A percentile compares a stretch with the other conserved stretches of the same genome.
Conservation (phyloP, 2,329 filamentous ascomycete species). For the Pseudopyrenochaeta lycopersici region DNA sequence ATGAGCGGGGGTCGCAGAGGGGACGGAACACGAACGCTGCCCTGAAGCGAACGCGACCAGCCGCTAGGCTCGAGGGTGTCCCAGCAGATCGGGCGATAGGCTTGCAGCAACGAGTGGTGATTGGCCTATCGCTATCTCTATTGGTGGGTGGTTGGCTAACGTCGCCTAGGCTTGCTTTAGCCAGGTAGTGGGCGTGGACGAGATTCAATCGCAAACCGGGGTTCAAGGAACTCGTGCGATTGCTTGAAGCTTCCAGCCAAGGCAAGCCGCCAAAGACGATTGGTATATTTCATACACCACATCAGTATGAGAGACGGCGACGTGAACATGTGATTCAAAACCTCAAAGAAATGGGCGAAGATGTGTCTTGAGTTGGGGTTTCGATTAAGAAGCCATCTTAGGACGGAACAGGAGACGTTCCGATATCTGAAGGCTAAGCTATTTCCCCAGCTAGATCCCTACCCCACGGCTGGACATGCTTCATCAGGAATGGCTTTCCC, state of each 20-base stretch:
- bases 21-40: constrained; percentile 1
- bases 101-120: constrained; percentile 17
- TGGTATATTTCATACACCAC: background rate
- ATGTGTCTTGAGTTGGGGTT: background rate
- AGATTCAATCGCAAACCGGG: constrained; percentile 2
- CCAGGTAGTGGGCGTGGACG: constrained; percentile 7
- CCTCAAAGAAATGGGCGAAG: background rate
- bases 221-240: background rate
- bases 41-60: constrained; percentile 1
- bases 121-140: constrained; percentile 13
- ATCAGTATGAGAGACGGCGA: background rate
- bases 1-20: background rate
- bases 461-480: constrained; percentile 21
- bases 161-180: constrained; percentile 12
- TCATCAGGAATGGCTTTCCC: constrained; percentile 14
- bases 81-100: constrained; percentile 14
- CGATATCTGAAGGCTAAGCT: constrained; percentile 11
- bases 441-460: constrained; percentile 9
- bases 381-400: background rate
- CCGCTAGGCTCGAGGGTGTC: background rate
- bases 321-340: background rate
- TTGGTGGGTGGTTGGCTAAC: constrained; percentile 7
- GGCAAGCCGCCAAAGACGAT: background rate
- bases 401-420: constrained; percentile 4
- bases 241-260: background rate